These are phyloP conservation scores for Crithidia brevicula DNA, from an alignment of 208 protist species.

Conservation along the genomic window DNA sequence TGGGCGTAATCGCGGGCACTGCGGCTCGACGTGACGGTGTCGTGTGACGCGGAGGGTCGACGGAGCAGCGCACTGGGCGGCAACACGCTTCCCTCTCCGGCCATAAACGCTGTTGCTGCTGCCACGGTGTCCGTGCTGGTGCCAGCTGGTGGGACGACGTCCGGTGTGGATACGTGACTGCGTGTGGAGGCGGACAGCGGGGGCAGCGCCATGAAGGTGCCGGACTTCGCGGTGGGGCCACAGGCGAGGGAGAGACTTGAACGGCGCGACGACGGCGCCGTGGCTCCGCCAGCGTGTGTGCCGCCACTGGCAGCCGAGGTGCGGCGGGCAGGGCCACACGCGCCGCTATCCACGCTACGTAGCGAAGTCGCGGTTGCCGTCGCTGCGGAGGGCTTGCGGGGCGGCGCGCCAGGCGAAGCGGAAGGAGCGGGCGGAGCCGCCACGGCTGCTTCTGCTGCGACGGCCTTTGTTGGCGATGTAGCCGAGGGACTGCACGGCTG, in stretches of 20 bases:
- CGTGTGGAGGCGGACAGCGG: constrained; percentile 3
- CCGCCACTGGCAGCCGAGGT: not conserved
- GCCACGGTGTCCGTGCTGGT: not conserved
- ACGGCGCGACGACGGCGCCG: constrained; percentile 15
- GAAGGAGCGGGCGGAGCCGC: not conserved
- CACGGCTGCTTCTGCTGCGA: not conserved
- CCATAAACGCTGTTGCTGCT: not conserved
- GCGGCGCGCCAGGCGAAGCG: too few species aligned
- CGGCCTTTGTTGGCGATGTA: not conserved
- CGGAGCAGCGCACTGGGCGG: not conserved
- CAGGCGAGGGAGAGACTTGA: constrained; percentile 4
- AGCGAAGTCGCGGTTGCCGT: not conserved
- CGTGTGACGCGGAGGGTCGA: not conserved
- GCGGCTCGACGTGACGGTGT: not conserved
- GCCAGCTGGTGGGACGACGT: not conserved
- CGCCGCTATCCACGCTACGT: not conserved
- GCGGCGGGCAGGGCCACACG: not conserved
- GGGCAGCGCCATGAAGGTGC: constrained; percentile 12
- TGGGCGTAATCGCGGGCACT: not conserved
- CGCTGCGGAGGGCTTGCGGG: not conserved
- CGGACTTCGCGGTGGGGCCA: not conserved
- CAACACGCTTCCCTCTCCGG: constrained; percentile 4
- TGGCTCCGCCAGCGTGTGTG: not conserved
- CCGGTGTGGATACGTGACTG: constrained; percentile 6
- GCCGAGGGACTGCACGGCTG: not conserved